A percentile compares a stretch with the other conserved stretches of the same genome.
These are phyloP conservation scores for Scedosporium dehoogii DNA, from an alignment of 2,329 filamentous ascomycete species.

Conservation along the genomic window DNA sequence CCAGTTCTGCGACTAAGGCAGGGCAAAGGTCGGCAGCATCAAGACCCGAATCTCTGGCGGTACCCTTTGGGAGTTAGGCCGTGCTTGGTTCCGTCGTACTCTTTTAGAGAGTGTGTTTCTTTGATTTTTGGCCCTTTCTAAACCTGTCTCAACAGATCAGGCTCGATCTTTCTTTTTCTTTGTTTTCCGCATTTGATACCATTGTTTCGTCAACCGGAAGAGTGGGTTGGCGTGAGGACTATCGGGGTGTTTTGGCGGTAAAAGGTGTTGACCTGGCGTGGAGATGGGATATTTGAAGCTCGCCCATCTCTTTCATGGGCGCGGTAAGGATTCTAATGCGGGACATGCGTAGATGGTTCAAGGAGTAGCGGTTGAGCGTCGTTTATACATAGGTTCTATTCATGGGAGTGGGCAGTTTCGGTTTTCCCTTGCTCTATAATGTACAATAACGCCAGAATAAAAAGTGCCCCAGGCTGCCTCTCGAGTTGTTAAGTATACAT, in stretches of 20 bases:
- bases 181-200: slow-evolving; percentile 1
- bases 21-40: neutral
- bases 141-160: neutral
- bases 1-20: neutral
- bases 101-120: neutral
- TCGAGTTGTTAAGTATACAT: neutral
- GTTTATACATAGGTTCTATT: neutral
- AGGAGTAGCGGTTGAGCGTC: neutral
- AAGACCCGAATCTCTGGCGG: neutral
- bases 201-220: neutral
- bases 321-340: neutral
- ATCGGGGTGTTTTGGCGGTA: neutral
- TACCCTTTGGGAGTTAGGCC: neutral
- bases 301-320: neutral
- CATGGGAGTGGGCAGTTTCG: neutral
- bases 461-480: neutral
- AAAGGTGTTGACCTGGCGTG: neutral
- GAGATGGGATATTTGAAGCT: neutral
- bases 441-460: neutral
- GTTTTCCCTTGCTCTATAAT: neutral
- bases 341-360: neutral
- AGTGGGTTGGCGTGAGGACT: neutral
- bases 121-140: neutral
- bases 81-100: neutral
- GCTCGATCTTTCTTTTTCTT: neutral